These are phyloP conservation scores for Xeromyces bisporus DNA, from an alignment of 495 filamentous ascomycete genomes.

Conservation along the genomic window DNA sequence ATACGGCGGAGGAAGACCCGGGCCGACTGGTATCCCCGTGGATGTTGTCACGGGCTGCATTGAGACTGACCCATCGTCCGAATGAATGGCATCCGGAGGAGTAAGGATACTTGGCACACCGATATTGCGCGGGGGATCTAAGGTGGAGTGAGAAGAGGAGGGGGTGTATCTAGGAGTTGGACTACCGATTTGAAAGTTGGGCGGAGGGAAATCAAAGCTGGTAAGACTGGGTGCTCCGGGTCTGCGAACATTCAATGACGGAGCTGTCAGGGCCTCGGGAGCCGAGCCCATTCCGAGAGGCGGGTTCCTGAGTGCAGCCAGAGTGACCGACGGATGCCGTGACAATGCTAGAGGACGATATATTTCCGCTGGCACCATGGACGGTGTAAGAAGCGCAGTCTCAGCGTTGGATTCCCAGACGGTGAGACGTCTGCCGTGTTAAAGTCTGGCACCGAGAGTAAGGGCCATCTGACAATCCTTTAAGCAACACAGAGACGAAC, in stretches of 20 bases:
- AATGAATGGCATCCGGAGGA: slow-evolving; percentile 40
- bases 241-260: slow-evolving; percentile 39
- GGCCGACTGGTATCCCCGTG: slow-evolving; percentile 26
- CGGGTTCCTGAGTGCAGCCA: slow-evolving; percentile 30
- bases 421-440: too few relatives aligned
- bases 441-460: too few relatives aligned
- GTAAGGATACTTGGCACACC: slow-evolving; percentile 46
- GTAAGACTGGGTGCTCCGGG: slow-evolving; percentile 44
- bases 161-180: slow-evolving; percentile 28
- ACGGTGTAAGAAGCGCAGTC: too few relatives aligned
- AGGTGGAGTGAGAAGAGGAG: slow-evolving; percentile 19
- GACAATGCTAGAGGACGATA: slow-evolving; percentile 13
- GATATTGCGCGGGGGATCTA: slow-evolving; percentile 29
- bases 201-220: slow-evolving; percentile 44
- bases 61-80: slow-evolving; percentile 30
- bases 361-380: slow-evolving; percentile 20
- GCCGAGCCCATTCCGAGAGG: slow-evolving; percentile 29
- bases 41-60: slow-evolving; percentile 35
- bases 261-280: slow-evolving; percentile 23
- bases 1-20: slow-evolving; percentile 28
- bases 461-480: too few relatives aligned
- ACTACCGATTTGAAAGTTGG: slow-evolving; percentile 15
- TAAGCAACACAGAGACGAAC: too few relatives aligned
- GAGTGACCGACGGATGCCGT: slow-evolving; percentile 15
- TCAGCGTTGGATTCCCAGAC: too few relatives aligned